Conservation (phyloP, 345 rosid species). For the Salix suchowensis region DNA sequence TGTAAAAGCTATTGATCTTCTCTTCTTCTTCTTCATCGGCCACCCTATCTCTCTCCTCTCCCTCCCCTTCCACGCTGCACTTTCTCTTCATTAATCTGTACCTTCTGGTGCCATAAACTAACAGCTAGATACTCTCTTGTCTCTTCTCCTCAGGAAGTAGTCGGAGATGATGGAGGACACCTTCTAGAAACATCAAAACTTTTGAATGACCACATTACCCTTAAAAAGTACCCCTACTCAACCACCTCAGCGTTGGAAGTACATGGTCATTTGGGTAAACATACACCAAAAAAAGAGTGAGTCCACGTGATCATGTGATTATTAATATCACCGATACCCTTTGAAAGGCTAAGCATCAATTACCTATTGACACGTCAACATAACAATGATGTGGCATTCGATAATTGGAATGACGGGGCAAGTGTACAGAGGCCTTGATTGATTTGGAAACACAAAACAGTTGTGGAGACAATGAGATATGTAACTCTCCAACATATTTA, state of each 20-base stretch:
- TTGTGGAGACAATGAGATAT: neutral
- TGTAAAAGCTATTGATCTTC: constrained; percentile 15
- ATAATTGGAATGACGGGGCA: accelerated
- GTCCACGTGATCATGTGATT: no score
- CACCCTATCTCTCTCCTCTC: neutral
- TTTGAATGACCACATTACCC: neutral
- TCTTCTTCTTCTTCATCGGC: neutral
- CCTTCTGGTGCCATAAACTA: neutral
- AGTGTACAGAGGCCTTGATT: neutral
- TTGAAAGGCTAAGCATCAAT: neutral
- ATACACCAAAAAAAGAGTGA: no score
- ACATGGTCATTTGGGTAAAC: neutral
- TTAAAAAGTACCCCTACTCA: neutral
- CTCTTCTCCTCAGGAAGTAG: no score
- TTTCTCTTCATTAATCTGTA: constrained; percentile 6
- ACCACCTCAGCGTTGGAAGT: neutral
- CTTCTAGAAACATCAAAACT: neutral
- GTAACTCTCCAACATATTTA: no score
- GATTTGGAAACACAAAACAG: neutral
- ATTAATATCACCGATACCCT: neutral
- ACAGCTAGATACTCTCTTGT: no score
- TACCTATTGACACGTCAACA: neutral
- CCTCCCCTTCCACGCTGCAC: neutral
- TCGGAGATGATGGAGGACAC: neutral
- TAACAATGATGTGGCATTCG: neutral